Conservation (phyloP, 2,329 filamentous ascomycete genomes). For the Cercospora sp. region DNA sequence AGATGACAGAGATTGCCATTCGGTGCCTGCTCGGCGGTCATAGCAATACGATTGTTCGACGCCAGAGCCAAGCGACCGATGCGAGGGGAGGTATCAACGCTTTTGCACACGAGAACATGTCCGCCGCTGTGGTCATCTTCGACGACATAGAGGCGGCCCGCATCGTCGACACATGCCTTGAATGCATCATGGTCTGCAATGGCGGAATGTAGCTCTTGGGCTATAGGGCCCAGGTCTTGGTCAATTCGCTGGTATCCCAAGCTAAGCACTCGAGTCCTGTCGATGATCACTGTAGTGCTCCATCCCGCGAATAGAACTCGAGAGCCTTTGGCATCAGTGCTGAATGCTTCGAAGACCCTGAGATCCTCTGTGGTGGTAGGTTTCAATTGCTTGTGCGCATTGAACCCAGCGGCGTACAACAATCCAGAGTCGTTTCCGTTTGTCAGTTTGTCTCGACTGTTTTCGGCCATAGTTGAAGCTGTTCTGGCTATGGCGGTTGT, state of each 20-base stretch:
- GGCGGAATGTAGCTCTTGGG: conserved; percentile 12
- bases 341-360: conserved; percentile 13
- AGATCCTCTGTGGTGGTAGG: conserved; percentile 21
- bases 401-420: conserved; percentile 33
- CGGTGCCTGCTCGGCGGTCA: conserved; percentile 33
- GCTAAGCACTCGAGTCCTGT: conserved; percentile 13
- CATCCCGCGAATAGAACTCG: conserved; percentile 36
- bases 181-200: conserved; percentile 40
- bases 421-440: background rate
- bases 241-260: conserved; percentile 24
- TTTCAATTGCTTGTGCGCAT: conserved; percentile 34
- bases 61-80: conserved; percentile 33
- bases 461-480: background rate
- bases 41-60: conserved; percentile 34
- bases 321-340: background rate
- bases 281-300: conserved; percentile 34
- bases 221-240: conserved; percentile 10
- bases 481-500: background rate
- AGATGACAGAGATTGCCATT: conserved; percentile 31
- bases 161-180: conserved; percentile 29
- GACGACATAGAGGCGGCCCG: conserved; percentile 30
- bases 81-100: conserved; percentile 22
- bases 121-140: conserved; percentile 1
- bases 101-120: conserved; percentile 7
- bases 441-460: background rate